Evolutionary conservation across 2,329 filamentous ascomycete species (phyloP).

Genomic region (Periconia sp.): DNA sequence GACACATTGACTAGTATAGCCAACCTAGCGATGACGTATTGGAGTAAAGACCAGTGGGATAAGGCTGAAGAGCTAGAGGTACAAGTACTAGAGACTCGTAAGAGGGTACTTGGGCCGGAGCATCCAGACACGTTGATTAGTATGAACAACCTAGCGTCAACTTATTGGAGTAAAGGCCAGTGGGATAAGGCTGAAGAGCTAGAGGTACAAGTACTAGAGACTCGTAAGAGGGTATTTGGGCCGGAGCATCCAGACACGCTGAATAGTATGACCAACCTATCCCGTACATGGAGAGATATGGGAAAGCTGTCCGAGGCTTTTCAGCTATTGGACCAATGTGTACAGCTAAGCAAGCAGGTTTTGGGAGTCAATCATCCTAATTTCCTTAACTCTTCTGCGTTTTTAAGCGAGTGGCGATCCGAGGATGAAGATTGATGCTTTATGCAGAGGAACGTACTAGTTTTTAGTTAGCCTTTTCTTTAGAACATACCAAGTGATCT

Average conservation of each 20-base stretch:
- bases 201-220: not conserved
- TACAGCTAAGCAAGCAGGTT: slow-evolving; percentile 3
- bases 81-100: not conserved
- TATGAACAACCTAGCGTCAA: slow-evolving; percentile 1
- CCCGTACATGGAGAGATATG: slow-evolving; percentile 46
- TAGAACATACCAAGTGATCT: no score
- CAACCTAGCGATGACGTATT: slow-evolving; percentile 3
- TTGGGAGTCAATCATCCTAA: not conserved
- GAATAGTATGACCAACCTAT: not conserved
- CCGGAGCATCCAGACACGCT: not conserved
- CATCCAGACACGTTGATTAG: not conserved
- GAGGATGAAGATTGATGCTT: no score
- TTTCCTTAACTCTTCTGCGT: no score
- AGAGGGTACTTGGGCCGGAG: not conserved
- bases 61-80: not conserved
- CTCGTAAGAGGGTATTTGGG: not conserved
- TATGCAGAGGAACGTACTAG: no score
- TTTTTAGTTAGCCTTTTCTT: no score
- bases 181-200: not conserved
- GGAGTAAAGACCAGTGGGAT: slow-evolving; percentile 2
- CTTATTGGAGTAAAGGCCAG: slow-evolving; percentile 3
- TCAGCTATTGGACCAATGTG: not conserved
- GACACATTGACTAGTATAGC: slow-evolving; percentile 3
- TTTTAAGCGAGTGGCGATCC: no score
- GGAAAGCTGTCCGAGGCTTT: not conserved